Evolutionary conservation across 441 rosid species (phyloP), one percentile per base, ranked within the genome.

Genomic region (Gossypium gossypioides): DNA sequence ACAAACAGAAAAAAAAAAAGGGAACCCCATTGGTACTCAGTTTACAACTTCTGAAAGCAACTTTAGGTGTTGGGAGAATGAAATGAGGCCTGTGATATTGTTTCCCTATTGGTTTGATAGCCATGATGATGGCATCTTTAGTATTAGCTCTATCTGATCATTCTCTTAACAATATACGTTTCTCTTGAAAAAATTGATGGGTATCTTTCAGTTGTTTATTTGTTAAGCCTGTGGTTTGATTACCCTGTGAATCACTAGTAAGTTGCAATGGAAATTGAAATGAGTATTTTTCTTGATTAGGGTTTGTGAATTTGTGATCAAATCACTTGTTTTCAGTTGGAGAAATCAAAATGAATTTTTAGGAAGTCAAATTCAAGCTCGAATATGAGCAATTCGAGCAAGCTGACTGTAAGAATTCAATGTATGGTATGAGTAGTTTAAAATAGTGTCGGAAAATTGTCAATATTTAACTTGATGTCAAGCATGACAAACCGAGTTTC

Each of bases 121-220:
- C 85, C 86, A 78, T 40, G 0, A 83, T 85, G 86, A 85, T 85
- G 86, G 84, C 86, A 74, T 52, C 65, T 74, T 24, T 29, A 63
- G 82, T 85, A 83, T 83, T 85, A 83, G 86, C 88, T 85, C 88
- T 85, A 81, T 80, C 88, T 83, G 88, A 81, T 85, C 86, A 72
- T 77, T 78, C 85, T 78, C 82, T 71, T 56, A 12, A 0, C 37
- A 6, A 25, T 8, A 48, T 3, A n/a, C 0, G 6, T 1, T 10
- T 4, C 1, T 15, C 16, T 34, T 32, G 37, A 32, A 32, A 32
- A 0, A 7, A 5, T 13, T 24, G 18, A 9, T 48, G 50, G 50
- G 50, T 44, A 2, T 18, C 13, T 19, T 52, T 52, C 2, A 16
- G 24, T 44, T 44, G 22, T n/a, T n/a, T n/a, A 50, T 13, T n/a